Base-by-base conservation (phyloP, 2,329 filamentous ascomycete species). In the Teratosphaeria pseudoeucalypti region DNA sequence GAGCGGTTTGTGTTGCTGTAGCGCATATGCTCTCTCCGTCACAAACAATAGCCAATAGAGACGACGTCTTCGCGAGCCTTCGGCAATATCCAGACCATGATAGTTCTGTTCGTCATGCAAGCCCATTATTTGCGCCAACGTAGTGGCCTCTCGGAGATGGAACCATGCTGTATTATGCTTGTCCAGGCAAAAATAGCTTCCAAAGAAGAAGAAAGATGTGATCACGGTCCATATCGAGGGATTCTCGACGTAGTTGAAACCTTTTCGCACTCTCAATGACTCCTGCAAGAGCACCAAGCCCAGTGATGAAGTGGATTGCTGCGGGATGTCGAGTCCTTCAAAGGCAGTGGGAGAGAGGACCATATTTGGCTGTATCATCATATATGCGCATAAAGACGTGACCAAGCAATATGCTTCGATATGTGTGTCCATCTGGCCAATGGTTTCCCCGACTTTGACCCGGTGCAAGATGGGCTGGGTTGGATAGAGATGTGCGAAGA, bases 11-110 rank as follows among this genome's bases (percentile, higher is more conserved):
- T 85, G 84, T 54, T 83, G 79, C 59, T 86, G 78, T 34, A 87
- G 79, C 3, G 84, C 84, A 66, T 85, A 85, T 5, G 82, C 83
- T 63, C 85, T 78, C 71, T 86, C 84, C 0, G 82, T 82, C 34
- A 85, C 78, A 65, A 85, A 85, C 10, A 86, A 73, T 49, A 85
- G 75, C 84, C 84, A 86, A 67, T 84, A 86, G 7, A 85, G 75
- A 11, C 82, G 75, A 59, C 81, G 76, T 39, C 79, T 78, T 58
- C 81, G 80, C 23, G 83, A 77, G 26, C 72, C 74, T 65, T 85
- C 82, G 4, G 81, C 73, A 1, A 77, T 73, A 43, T 80, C 75
- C 14, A 58, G 32, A 1, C 77, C 67, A 52, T 71, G 74, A 68
- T 86, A 85, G 1, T 78, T 76, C 26, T 77, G 73, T 66, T 85